Evolutionary conservation across 371 early-diverging fungal genomes (phyloP).

Genomic region (Umbelopsis sp.): DNA sequence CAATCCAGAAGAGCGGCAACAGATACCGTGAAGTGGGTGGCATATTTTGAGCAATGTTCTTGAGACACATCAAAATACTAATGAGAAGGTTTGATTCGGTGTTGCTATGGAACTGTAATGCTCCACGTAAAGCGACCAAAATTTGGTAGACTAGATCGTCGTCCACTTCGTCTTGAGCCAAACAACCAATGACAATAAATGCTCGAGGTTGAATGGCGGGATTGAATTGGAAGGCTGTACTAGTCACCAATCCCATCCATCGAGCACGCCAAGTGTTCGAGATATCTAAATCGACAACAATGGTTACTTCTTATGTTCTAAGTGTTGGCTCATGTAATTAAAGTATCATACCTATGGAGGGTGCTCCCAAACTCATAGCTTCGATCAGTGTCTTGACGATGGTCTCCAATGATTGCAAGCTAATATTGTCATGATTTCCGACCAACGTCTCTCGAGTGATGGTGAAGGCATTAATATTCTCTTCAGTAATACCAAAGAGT

Average conservation of each 20-base stretch:
- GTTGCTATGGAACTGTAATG: constrained; percentile 78
- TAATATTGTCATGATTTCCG: constrained; percentile 65
- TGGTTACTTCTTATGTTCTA: constrained; percentile 19
- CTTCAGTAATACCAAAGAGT: constrained; percentile 76
- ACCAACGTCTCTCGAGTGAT: constrained; percentile 60
- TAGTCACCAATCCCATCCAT: constrained; percentile 88
- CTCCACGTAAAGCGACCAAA: constrained; percentile 80
- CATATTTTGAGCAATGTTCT: constrained; percentile 78
- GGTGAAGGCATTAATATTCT: constrained; percentile 68
- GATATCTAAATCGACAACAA: constrained; percentile 60
- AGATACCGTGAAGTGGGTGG: constrained; percentile 75
- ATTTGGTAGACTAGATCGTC: constrained; percentile 88
- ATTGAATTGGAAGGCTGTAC: constrained; percentile 90
- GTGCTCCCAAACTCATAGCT: constrained; percentile 73
- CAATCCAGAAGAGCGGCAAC: constrained; percentile 88
- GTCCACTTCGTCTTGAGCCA: constrained; percentile 84
- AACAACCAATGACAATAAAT: constrained; percentile 86
- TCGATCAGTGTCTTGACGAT: constrained; percentile 79
- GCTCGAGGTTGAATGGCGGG: constrained; percentile 92
- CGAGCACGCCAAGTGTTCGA: constrained; percentile 83
- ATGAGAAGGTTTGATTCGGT: constrained; percentile 72
- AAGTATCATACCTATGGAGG: constrained; percentile 58
- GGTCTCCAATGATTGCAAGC: constrained; percentile 72
- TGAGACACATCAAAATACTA: constrained; percentile 84
- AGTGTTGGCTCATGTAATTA: not conserved